A percentile compares a stretch with the other conserved stretches of the same genome.
Evolutionary conservation across 179 eudicot species (phyloP).

Genomic region (Silene noctiflora): DNA sequence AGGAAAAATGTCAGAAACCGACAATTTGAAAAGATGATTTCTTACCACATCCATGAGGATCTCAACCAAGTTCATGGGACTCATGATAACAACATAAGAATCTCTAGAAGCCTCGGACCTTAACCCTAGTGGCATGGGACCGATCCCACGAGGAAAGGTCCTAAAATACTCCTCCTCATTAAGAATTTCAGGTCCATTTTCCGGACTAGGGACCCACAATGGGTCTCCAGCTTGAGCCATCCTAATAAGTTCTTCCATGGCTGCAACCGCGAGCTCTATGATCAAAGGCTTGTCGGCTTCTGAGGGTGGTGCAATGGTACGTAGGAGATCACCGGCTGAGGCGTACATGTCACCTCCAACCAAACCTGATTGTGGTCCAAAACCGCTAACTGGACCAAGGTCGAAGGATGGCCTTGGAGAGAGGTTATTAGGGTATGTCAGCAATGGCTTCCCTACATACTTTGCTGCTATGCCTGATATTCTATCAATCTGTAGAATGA

Average conservation of each 20-base stretch:
- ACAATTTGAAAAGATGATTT: too few species aligned
- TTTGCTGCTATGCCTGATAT: conserved; percentile 95
- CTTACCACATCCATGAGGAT: conserved; percentile 94
- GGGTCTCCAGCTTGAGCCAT: conserved; percentile 91
- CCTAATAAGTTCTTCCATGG: conserved; percentile 86
- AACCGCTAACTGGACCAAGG: conserved; percentile 46
- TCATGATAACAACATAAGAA: conserved; percentile 85
- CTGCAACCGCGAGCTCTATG: conserved; percentile 94
- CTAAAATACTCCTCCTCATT: conserved; percentile 75
- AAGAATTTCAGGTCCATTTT: conserved; percentile 42
- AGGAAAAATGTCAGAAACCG: not conserved
- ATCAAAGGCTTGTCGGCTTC: conserved; percentile 90
- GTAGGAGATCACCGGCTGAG: conserved; percentile 55
- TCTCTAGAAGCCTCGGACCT: conserved; percentile 84
- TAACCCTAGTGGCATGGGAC: conserved; percentile 71
- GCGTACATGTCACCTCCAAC: conserved; percentile 58
- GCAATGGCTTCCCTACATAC: conserved; percentile 85
- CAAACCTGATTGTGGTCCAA: conserved; percentile 48
- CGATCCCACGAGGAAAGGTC: conserved; percentile 79
- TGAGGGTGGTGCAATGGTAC: conserved; percentile 65
- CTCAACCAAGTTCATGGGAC: conserved; percentile 80
- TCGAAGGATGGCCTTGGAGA: conserved; percentile 46
- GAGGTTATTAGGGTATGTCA: conserved; percentile 40
- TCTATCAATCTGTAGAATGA: conserved; percentile 69
- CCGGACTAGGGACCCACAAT: conserved; percentile 54